These are phyloP conservation scores for Sporothrix variecibatus DNA, from an alignment of 2,329 filamentous ascomycete species.

Conservation along the genomic window DNA sequence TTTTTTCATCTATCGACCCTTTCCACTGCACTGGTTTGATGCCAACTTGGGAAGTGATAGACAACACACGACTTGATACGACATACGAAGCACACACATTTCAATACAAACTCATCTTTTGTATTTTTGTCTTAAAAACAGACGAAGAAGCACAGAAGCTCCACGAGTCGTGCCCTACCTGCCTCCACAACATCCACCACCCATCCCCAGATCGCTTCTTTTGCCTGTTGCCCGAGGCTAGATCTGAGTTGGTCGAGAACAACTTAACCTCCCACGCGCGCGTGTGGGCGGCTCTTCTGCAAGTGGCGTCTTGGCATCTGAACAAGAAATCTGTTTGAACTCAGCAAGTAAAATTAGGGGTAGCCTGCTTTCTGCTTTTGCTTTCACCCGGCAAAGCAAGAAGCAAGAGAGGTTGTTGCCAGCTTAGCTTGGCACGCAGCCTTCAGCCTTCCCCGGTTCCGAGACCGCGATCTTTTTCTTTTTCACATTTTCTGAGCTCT, in stretches of 20 bases:
- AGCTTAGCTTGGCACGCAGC: constrained; percentile 14
- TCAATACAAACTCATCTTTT: not conserved
- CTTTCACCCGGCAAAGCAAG: not conserved
- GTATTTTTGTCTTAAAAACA: not conserved
- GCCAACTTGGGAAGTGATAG: constrained; percentile 5
- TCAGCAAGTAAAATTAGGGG: not conserved
- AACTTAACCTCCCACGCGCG: not conserved
- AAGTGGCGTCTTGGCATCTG: constrained; percentile 16
- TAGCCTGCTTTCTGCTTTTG: not conserved
- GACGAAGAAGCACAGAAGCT: not conserved
- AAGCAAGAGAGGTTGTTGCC: not conserved
- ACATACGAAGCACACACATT: not conserved
- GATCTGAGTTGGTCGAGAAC: not conserved
- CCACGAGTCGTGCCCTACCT: not conserved
- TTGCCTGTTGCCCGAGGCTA: not conserved
- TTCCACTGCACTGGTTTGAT: not conserved
- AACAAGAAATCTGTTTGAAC: not conserved
- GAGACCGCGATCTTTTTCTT: constrained; percentile 2
- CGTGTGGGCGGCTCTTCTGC: constrained; percentile 18
- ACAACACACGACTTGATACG: not conserved
- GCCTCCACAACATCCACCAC: not conserved
- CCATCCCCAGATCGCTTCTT: not conserved
- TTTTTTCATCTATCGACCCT: no score
- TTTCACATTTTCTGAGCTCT: not conserved
- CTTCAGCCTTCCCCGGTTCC: constrained; percentile 6